Percentiles rank a stretch among this genome's conserved stretches.
Conservation (phyloP, 1,139 yeast genomes). For the Yamadazyma pseudoaaseri region DNA sequence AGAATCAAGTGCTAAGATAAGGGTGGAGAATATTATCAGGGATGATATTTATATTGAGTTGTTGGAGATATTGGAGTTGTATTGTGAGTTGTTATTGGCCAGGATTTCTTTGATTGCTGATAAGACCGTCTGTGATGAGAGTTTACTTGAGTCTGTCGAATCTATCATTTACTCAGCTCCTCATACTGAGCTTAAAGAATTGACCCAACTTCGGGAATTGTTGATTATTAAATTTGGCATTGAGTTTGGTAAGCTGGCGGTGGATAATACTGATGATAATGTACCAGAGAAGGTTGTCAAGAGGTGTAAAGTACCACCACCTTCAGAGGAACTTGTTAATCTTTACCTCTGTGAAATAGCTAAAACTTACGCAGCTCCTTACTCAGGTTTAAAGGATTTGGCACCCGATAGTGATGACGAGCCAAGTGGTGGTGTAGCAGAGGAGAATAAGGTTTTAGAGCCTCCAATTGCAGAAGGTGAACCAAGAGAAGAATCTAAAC, state of each 20-base stretch:
- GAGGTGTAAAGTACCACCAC: conserved; percentile 68
- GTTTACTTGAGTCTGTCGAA: conserved; percentile 71
- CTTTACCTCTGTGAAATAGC: conserved; percentile 81
- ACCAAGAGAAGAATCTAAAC: conserved; percentile 4
- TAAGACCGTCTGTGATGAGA: conserved; percentile 52
- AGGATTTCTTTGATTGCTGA: conserved; percentile 60
- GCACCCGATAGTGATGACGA: conserved; percentile 16
- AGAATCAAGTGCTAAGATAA: conserved; percentile 78
- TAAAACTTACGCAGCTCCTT: conserved; percentile 73
- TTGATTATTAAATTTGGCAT: conserved; percentile 62
- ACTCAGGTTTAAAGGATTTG: conserved; percentile 50
- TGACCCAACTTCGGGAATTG: conserved; percentile 59
- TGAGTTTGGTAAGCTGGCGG: conserved; percentile 59
- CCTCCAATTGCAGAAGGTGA: conserved; percentile 18
- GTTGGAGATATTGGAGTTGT: conserved; percentile 75
- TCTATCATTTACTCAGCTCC: conserved; percentile 70
- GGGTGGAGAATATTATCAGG: conserved; percentile 83
- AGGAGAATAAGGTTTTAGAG: conserved; percentile 10
- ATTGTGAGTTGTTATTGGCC: conserved; percentile 81
- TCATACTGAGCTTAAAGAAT: conserved; percentile 75
- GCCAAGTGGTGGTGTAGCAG: conserved; percentile 25
- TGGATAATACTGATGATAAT: conserved; percentile 50
- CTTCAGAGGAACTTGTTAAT: conserved; percentile 61
- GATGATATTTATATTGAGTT: conserved; percentile 84
- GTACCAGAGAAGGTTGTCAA: conserved; percentile 67